phyloP scores from a whole-genome alignment of 2,329 filamentous ascomycete species.

The Talaromyces funiculosus region DNA sequence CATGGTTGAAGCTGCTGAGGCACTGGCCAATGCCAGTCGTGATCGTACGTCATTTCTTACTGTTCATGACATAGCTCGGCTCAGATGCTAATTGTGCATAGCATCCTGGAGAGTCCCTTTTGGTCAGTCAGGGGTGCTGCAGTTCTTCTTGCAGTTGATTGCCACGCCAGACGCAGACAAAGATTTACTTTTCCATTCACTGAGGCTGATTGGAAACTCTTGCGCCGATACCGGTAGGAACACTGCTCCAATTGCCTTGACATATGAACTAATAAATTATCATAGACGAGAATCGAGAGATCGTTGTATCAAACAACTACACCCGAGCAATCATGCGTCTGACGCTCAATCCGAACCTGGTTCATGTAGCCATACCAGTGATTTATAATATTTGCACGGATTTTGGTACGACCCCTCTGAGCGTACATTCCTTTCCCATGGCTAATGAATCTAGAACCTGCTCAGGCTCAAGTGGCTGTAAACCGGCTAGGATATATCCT shows the following conservation, averaged over 20 bases:
- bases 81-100: slow-evolving; percentile 19
- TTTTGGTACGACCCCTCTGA: slow-evolving; percentile 28
- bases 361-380: slow-evolving; percentile 38
- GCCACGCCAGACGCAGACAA: slow-evolving; percentile 27
- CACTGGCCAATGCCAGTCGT: slow-evolving; percentile 39
- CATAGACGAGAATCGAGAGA: slow-evolving; percentile 38
- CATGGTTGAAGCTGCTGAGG: slow-evolving; percentile 32
- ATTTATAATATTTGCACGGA: slow-evolving; percentile 44
- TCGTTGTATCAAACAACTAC: slow-evolving; percentile 36
- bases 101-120: slow-evolving; percentile 36
- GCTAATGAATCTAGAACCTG: slow-evolving; percentile 32
- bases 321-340: slow-evolving; percentile 34
- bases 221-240: slow-evolving; percentile 41
- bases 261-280: slow-evolving; percentile 14
- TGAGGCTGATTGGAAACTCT: slow-evolving; percentile 41
- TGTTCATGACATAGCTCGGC: slow-evolving; percentile 1
- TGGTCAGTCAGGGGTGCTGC: slow-evolving; percentile 36
- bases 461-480: slow-evolving; percentile 33
- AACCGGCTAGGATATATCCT: slow-evolving; percentile 35
- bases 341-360: slow-evolving; percentile 30
- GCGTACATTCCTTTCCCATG: background rate
- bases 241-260: background rate
- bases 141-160: slow-evolving; percentile 38
- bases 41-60: slow-evolving; percentile 29
- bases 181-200: slow-evolving; percentile 33